Conservation (phyloP, 306 rosid genomes). For the Pachyrhizus erosus region DNA sequence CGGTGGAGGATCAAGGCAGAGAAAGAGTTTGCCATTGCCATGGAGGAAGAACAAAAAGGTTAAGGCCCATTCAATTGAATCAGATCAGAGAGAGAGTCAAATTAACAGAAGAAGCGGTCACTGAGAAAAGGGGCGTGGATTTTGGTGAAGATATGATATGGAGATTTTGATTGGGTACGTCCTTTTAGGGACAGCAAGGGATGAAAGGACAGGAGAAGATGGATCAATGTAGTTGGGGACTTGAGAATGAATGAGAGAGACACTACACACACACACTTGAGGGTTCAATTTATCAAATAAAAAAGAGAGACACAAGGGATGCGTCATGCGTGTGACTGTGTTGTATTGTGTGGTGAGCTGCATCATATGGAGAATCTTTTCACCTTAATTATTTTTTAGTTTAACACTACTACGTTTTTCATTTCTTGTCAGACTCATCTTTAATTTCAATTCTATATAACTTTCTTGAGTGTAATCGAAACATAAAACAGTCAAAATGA, state of each 20-base stretch:
- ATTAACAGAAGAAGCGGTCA: conserved; percentile 19
- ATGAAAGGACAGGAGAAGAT: background rate
- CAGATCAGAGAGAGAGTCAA: background rate
- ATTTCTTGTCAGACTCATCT: too few relatives aligned
- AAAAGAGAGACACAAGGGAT: background rate
- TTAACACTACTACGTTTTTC: too few relatives aligned
- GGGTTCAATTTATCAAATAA: background rate
- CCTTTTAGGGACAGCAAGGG: background rate
- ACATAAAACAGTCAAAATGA: too few relatives aligned
- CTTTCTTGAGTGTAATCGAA: too few relatives aligned
- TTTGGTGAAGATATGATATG: background rate
- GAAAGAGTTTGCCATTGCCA: conserved; percentile 56
- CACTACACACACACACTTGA: background rate
- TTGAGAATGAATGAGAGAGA: background rate
- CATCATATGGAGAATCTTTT: too few relatives aligned
- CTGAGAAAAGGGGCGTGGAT: background rate
- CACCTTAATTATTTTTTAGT: too few relatives aligned
- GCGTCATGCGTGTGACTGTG: background rate
- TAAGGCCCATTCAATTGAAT: conserved; percentile 71
- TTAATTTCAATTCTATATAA: too few relatives aligned
- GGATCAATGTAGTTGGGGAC: background rate
- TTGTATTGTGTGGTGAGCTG: background rate
- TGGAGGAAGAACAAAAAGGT: conserved; percentile 51
- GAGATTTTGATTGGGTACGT: background rate
- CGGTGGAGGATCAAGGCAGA: conserved; percentile 58